These are phyloP conservation scores for Neofusicoccum laricinum DNA, from an alignment of 2,329 filamentous ascomycete species.

Conservation along the genomic window DNA sequence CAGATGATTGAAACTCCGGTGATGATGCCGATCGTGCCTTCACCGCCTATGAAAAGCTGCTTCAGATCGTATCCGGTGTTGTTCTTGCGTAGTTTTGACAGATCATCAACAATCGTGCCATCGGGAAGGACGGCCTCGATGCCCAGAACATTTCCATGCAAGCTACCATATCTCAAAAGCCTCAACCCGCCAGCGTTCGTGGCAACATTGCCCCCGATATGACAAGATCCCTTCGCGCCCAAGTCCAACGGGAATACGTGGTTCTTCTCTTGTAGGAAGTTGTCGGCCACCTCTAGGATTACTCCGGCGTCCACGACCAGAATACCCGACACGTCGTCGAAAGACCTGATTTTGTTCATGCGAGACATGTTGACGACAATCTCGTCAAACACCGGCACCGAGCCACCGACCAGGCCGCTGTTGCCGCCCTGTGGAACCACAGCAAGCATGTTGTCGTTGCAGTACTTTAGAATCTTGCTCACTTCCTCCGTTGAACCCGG, in stretches of 20 bases:
- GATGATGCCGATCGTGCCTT: slow-evolving; percentile 92
- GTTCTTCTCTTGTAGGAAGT: slow-evolving; percentile 75
- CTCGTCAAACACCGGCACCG: slow-evolving; percentile 96
- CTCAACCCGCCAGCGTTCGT: slow-evolving; percentile 93
- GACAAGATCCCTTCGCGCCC: slow-evolving; percentile 96
- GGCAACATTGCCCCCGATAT: slow-evolving; percentile 92
- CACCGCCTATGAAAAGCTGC: slow-evolving; percentile 92
- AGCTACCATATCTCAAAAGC: slow-evolving; percentile 84
- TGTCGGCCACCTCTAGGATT: slow-evolving; percentile 85
- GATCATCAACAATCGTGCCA: slow-evolving; percentile 85
- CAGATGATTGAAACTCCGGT: slow-evolving; percentile 88
- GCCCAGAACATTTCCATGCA: slow-evolving; percentile 90
- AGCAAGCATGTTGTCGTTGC: slow-evolving; percentile 86
- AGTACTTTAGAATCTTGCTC: slow-evolving; percentile 87
- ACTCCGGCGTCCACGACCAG: slow-evolving; percentile 88
- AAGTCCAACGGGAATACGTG: slow-evolving; percentile 95
- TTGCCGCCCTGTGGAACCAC: slow-evolving; percentile 98
- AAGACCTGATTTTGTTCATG: slow-evolving; percentile 88
- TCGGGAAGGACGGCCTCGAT: slow-evolving; percentile 92
- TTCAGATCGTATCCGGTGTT: slow-evolving; percentile 98
- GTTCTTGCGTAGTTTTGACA: slow-evolving; percentile 89
- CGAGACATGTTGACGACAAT: slow-evolving; percentile 87
- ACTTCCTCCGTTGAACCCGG: slow-evolving; percentile 83
- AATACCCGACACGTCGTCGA: slow-evolving; percentile 89
- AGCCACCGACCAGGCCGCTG: slow-evolving; percentile 91